phyloP scores from a whole-genome alignment of 306 rosid genomes.

The Cucurbita moschata region DNA sequence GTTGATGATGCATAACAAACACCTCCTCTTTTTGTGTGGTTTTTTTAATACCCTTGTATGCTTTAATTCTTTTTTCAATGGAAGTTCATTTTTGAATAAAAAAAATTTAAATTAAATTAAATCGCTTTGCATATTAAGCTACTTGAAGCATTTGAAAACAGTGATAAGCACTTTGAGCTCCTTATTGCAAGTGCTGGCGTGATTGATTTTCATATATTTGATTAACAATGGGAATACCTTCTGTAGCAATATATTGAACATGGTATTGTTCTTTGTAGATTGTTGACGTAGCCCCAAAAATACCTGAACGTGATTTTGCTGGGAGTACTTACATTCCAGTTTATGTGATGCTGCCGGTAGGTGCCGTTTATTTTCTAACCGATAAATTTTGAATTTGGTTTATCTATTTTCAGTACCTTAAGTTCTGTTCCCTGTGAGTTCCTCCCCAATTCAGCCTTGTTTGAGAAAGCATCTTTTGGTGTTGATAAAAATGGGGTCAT shows the following conservation, averaged over 20 bases:
- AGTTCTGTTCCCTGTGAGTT: not conserved
- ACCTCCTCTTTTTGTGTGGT: not conserved
- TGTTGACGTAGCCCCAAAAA: constrained; percentile 30
- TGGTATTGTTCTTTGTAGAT: constrained; percentile 30
- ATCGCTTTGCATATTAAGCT: not conserved
- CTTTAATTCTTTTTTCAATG: not conserved
- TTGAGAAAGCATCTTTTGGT: not conserved
- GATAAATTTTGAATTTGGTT: constrained; percentile 6
- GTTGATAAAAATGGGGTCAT: not conserved
- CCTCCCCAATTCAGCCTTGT: not conserved
- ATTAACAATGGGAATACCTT: not conserved
- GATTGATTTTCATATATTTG: not conserved
- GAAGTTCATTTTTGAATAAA: no score
- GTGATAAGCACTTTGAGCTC: not conserved
- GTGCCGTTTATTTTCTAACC: constrained; percentile 17
- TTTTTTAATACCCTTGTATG: not conserved
- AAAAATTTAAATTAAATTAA: no score
- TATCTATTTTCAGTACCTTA: constrained; percentile 1
- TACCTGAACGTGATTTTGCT: constrained; percentile 63
- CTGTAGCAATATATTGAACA: not conserved
- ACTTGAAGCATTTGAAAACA: not conserved
- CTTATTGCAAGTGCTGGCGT: not conserved
- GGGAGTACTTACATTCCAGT: constrained; percentile 77
- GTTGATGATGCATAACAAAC: not conserved
- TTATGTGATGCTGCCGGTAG: constrained; percentile 80